A percentile compares a stretch with the other conserved stretches of the same genome.
Conservation (phyloP, 2,329 filamentous ascomycete genomes). For the Botryotinia calthae region DNA sequence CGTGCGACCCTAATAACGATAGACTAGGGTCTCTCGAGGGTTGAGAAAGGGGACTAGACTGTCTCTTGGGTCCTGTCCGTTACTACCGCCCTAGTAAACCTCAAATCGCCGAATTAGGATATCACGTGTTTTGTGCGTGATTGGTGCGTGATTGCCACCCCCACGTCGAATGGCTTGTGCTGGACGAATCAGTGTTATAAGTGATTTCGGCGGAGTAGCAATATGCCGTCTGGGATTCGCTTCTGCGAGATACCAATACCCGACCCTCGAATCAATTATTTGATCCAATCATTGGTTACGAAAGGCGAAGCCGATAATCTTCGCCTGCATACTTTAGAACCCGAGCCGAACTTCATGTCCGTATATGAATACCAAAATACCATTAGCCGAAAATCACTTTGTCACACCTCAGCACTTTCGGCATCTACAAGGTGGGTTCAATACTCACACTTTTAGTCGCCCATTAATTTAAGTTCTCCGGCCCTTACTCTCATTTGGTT, state of each 20-base stretch:
- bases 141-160: background rate
- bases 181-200: background rate
- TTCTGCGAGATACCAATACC: constrained; percentile 2
- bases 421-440: background rate
- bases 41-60: background rate
- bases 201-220: background rate
- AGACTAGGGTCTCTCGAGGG: background rate
- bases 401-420: background rate
- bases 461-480: background rate
- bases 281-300: background rate
- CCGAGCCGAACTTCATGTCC: constrained; percentile 1
- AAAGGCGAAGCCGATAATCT: background rate
- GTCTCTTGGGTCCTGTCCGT: background rate
- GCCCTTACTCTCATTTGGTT: background rate
- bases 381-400: background rate
- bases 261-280: background rate
- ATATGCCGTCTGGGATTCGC: background rate
- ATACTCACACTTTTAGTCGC: background rate
- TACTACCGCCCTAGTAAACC: background rate
- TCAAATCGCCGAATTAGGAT: background rate
- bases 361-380: background rate
- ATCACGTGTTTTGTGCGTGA: background rate
- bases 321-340: background rate
- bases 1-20: background rate
- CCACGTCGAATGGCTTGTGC: background rate